phyloP scores from a whole-genome alignment of 495 filamentous ascomycete species.

The Apodospora peruviana region DNA sequence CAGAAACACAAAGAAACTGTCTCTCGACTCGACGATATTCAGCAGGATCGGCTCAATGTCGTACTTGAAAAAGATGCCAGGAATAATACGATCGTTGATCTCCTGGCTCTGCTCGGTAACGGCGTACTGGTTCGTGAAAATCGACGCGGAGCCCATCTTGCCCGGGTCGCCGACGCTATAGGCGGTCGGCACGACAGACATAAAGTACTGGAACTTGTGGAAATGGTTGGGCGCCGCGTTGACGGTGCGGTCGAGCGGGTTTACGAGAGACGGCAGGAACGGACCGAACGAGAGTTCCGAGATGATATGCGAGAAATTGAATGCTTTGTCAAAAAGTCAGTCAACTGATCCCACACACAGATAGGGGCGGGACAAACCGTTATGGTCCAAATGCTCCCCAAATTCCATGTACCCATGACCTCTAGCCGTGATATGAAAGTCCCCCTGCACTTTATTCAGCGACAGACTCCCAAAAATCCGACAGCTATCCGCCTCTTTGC shows the following conservation, averaged over 20 bases:
- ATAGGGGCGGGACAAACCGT: slow-evolving; percentile 50
- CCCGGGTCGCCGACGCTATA: slow-evolving; percentile 59
- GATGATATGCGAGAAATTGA: slow-evolving; percentile 98
- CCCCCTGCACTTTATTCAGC: slow-evolving; percentile 92
- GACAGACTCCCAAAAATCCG: slow-evolving; percentile 85
- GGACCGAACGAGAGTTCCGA: slow-evolving; percentile 95
- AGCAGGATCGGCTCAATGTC: slow-evolving; percentile 96
- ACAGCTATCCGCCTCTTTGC: slow-evolving; percentile 58
- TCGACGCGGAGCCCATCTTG: slow-evolving; percentile 34
- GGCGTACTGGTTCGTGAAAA: slow-evolving; percentile 97
- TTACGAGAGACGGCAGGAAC: slow-evolving; percentile 86
- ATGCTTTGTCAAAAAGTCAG: slow-evolving; percentile 50
- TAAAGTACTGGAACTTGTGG: slow-evolving; percentile 97
- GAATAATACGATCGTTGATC: slow-evolving; percentile 65
- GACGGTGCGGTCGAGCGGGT: slow-evolving; percentile 89
- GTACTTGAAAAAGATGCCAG: slow-evolving; percentile 98
- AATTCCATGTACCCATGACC: slow-evolving; percentile 88
- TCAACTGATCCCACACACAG: no score
- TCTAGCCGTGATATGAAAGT: slow-evolving; percentile 95
- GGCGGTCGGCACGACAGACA: slow-evolving; percentile 92
- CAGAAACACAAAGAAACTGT: slow-evolving; percentile 64
- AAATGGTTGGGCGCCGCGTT: slow-evolving; percentile 69
- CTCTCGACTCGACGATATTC: slow-evolving; percentile 75
- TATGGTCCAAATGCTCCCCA: slow-evolving; percentile 78
- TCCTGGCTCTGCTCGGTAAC: slow-evolving; percentile 75